Base-by-base conservation (phyloP, 257 asterid genomes). In the Orobanche coerulescens region DNA sequence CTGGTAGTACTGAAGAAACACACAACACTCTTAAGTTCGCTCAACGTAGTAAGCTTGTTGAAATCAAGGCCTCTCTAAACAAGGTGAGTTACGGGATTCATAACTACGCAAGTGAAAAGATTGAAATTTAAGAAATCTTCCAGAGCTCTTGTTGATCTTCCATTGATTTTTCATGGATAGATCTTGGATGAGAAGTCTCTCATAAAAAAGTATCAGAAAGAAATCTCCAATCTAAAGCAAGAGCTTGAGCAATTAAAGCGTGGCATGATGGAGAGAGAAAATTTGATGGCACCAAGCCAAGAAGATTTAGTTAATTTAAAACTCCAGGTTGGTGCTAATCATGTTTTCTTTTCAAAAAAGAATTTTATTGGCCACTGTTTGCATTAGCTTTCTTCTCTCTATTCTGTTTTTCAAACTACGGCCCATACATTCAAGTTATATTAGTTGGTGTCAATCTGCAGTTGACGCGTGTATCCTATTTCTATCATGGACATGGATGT, bases 121-220 rank as follows among this genome's bases (percentile, higher is more conserved):
- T 36, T 16, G 42, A 34, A 62, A 37, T 39, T 47, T 22, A 13
- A 44, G n/a, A 66, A 16, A 19, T 44, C 43, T 65, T 22, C 60
- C 15, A 16, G 51, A 30, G 59, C 49, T 56, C 62, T 40, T 56
- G 31, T 33, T 61, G 6, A 65, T 70, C 59, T 62, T 61, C 42
- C 30, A 47, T 14, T 49, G 16, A 23, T 28, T 19, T 63, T 16
- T 52, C 69, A 46, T 70, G 47, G 68, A 47, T 68, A 87, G 96
- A 82, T 87, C 76, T 71, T 87, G 74, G 96, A 87, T 28, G 94
- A 84, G 87, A 87, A 87, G 75, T 87, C 96, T 71, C 89, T 87
- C 71, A 87, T 84, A 19, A 87, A 87, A 71, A 87, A 84, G 79
- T 87, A 87, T 76, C 96, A 87, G 80, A 79, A 64, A 70, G 94